Evolutionary conservation across 2,329 filamentous ascomycete species (phyloP), one percentile per base, ranked within the genome.

Genomic region (Penicillium sp.): DNA sequence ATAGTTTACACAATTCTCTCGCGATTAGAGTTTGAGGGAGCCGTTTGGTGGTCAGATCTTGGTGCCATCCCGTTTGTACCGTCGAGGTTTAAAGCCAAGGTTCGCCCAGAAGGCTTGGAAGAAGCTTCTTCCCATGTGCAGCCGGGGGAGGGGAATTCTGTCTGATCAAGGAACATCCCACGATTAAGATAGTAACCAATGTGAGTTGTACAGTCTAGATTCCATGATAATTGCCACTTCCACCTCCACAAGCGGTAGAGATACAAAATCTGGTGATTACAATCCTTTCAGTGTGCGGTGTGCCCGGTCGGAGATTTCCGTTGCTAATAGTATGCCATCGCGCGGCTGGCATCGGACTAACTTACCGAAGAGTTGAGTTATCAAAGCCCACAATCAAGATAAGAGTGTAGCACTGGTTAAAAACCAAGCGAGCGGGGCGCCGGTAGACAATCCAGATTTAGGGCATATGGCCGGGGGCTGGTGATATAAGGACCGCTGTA

Each of bases 71-170:
- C 6, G 12, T 15, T 13, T 37, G 17, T 56, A 24, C 26, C 22
- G 26, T 24, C 8, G 8, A 26, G 26, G 30, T 30, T 33, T 10
- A 24, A 37, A 26, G 51, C 42, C 56, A 53, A 51, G 56, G 19
- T 5, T 58, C 33, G 56, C 45, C 56, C 47, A 53, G 56, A 58
- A 45, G 47, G 47, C 56, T 58, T 58, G 47, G 26, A 49, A 53
- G 45, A 58, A 53, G 42, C 54, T 56, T 54, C 51, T 37, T 42
- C 35, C 13, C 33, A 54, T 26, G 51, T n/a, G 22, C 51, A 13
- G 24, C 22, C 15, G 19, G 19, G n/a, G n/a, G n/a, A n/a, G n/a
- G n/a, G n/a, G n/a, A n/a, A 45, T 45, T 12, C 2, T 1, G 42
- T 47, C 13, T 26, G 4, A 0, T 28, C 15, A 15, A 28, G 44